These are phyloP conservation scores for Rhizopus microsporus DNA, from an alignment of 371 early-diverging fungal species.

Conservation along the genomic window DNA sequence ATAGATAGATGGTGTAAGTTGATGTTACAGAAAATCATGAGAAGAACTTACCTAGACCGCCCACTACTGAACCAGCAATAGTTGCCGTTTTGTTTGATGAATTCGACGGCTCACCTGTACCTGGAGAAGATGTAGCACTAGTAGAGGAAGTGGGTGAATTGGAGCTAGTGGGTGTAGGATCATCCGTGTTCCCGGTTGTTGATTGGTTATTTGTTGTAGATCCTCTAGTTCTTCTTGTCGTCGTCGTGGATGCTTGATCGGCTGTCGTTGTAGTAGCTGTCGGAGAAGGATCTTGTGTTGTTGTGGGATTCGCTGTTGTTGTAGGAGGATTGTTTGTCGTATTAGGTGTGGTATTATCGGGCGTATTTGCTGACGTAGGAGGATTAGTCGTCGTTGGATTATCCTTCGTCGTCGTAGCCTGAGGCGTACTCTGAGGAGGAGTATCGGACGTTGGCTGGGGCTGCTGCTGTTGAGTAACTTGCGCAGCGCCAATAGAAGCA, in stretches of 20 bases:
- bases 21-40: background rate
- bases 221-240: background rate
- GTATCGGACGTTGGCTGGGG: slow-evolving; percentile 4
- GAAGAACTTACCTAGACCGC: slow-evolving; percentile 22
- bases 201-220: background rate
- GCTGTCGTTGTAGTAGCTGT: slow-evolving; percentile 5
- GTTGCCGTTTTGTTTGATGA: slow-evolving; percentile 12
- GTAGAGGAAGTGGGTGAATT: background rate
- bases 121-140: background rate
- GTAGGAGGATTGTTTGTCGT: background rate
- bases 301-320: slow-evolving; percentile 4
- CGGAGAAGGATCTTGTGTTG: slow-evolving; percentile 1
- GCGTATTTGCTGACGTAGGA: slow-evolving; percentile 2
- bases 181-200: background rate
- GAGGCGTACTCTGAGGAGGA: background rate
- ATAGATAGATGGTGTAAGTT: background rate
- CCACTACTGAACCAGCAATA: slow-evolving; percentile 30
- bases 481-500: slow-evolving; percentile 1
- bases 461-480: slow-evolving; percentile 3
- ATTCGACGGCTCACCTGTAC: background rate
- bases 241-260: background rate
- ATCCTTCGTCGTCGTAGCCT: background rate
- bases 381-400: slow-evolving; percentile 5
- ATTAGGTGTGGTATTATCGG: background rate
- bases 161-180: background rate